Base-by-base conservation (phyloP, 495 filamentous ascomycete genomes). In the Podospora pseudocomata region DNA sequence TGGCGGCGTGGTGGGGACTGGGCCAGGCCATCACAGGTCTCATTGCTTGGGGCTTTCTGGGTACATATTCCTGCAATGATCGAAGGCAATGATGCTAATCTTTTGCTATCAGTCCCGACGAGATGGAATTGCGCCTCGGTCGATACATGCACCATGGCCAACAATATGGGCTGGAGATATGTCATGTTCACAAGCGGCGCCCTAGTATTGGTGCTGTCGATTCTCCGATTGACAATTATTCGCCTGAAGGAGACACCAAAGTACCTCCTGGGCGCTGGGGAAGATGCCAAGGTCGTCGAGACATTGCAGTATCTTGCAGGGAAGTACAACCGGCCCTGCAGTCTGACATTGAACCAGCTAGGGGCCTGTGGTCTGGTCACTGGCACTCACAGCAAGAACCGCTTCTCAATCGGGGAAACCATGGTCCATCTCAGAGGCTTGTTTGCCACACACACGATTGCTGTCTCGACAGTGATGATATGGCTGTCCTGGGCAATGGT, bases 121-220 rank as follows among this genome's bases (percentile, higher is more conserved):
- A 72, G 75, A 54, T 84, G 80, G 82, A 85, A 85, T n/a, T 94
- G 92, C 72, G 72, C 81, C 5, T 79, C 83, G 6, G 81, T 74
- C 6, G 85, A 86, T 3, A 66, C 77, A 66, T 93, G 91, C 73
- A 84, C 81, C 20, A 86, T 82, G 69, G 79, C 79, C 34, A 79
- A 88, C 66, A 94, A 93, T 71, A 89, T 87, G 87, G 92, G 92
- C 67, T 96, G 92, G 92, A 81, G 92, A 68, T 96, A 95, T 67
- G 79, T 93, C 68, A 85, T 89, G 72, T 86, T 85, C 74, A 85
- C 88, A 1, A 83, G 81, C 54, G 90, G 90, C 19, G 85, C 85
- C 20, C 81, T 92, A 55, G 88, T 91, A 39, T 84, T 92, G 59
- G 76, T 87, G 59, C 84, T 93, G 79, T 87, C 84, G 18, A 75